Evolutionary conservation across 768 basidiomycete genomes (phyloP).

Genomic region (Sarcodon sp.): DNA sequence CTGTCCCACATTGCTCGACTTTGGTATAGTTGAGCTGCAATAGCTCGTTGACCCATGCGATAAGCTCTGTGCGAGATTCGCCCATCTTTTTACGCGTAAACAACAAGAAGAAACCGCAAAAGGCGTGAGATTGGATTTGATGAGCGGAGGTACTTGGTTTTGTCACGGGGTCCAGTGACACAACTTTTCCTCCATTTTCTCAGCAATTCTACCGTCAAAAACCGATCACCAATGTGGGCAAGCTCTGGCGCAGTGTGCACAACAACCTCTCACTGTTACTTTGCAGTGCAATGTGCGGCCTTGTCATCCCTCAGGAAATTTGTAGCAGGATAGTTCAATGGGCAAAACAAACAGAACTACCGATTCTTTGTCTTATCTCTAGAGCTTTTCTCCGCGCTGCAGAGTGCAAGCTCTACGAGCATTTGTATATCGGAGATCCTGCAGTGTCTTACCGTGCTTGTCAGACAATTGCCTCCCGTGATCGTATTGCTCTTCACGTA

Average conservation of each 20-base stretch:
- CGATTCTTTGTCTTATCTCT: slow-evolving; percentile 29
- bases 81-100: slow-evolving; percentile 27
- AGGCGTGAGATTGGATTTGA: too few relatives aligned
- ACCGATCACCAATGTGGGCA: too few relatives aligned
- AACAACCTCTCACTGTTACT: too few relatives aligned
- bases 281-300: too few relatives aligned
- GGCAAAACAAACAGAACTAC: slow-evolving; percentile 22
- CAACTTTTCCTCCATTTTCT: too few relatives aligned
- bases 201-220: too few relatives aligned
- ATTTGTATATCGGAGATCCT: slow-evolving; percentile 25
- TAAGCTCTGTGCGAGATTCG: slow-evolving; percentile 75
- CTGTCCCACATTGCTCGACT: slow-evolving; percentile 83
- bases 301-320: slow-evolving; percentile 27
- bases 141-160: too few relatives aligned
- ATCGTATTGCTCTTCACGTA: slow-evolving; percentile 25
- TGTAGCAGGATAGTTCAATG: slow-evolving; percentile 26
- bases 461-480: slow-evolving; percentile 20
- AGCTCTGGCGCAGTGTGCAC: too few relatives aligned
- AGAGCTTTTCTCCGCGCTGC: slow-evolving; percentile 35
- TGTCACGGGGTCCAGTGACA: too few relatives aligned
- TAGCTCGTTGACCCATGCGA: slow-evolving; percentile 91
- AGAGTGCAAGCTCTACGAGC: slow-evolving; percentile 31
- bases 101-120: slow-evolving; percentile 4
- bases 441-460: slow-evolving; percentile 23
- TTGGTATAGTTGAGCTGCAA: slow-evolving; percentile 87